Percentiles rank a stretch among this genome's conserved stretches.
Evolutionary conservation across 192 early-diverging fungal species (phyloP).

Genomic region (Umbelopsis sp.): DNA sequence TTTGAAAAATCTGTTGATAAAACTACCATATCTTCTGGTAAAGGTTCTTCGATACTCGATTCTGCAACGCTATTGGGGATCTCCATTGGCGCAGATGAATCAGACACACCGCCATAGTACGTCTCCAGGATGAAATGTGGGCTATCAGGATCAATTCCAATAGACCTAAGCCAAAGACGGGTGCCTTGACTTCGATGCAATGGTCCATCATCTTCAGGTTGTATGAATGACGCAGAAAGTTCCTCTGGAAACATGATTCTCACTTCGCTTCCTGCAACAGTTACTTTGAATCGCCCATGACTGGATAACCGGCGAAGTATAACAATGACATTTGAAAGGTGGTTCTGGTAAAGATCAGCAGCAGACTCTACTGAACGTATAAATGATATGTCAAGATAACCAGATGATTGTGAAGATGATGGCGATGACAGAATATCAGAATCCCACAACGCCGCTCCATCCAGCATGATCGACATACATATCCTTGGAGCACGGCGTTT

Average conservation of each 20-base stretch:
- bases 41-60: neutral
- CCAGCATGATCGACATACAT: slow-evolving; percentile 8
- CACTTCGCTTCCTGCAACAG: neutral
- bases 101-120: neutral
- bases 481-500: neutral
- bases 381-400: slow-evolving; percentile 1
- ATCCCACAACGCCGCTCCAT: slow-evolving; percentile 12
- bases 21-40: slow-evolving; percentile 6
- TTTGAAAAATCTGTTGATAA: slow-evolving; percentile 11
- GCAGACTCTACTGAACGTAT: slow-evolving; percentile 12
- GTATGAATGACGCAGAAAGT: neutral
- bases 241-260: slow-evolving; percentile 1
- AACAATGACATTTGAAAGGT: neutral
- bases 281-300: slow-evolving; percentile 15
- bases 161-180: slow-evolving; percentile 16
- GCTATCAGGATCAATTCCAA: slow-evolving; percentile 20
- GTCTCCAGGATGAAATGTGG: neutral
- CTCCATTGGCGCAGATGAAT: neutral
- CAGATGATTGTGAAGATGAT: neutral
- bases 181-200: neutral
- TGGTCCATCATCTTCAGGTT: neutral
- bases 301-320: slow-evolving; percentile 1
- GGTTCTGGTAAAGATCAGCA: slow-evolving; percentile 6
- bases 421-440: neutral
- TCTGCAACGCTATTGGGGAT: neutral